phyloP scores from a whole-genome alignment of 768 basidiomycete species.

The Suillus cothurnatus region DNA sequence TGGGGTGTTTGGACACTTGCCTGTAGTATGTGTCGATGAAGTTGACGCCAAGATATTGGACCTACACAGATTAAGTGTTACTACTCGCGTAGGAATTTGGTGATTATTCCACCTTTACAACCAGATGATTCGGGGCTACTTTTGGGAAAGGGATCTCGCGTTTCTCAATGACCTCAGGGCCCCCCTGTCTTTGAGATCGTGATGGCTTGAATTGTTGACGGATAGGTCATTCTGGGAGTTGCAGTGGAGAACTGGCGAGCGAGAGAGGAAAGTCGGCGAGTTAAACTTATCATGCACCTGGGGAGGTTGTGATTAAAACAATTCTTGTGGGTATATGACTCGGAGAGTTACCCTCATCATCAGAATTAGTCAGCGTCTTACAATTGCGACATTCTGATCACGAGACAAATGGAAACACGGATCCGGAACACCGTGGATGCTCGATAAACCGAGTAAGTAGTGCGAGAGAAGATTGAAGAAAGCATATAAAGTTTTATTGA shows the following conservation, averaged over 20 bases:
- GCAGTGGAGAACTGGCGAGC: conserved; percentile 34
- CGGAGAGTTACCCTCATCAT: not conserved
- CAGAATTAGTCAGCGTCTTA: conserved; percentile 10
- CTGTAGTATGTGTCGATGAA: conserved; percentile 87
- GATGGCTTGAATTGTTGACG: conserved; percentile 67
- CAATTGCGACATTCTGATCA: conserved; percentile 2
- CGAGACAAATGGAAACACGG: not conserved
- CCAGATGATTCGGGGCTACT: conserved; percentile 59
- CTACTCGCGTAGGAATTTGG: not conserved
- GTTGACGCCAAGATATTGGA: conserved; percentile 81
- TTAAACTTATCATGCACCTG: conserved; percentile 12
- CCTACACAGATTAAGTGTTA: conserved; percentile 36
- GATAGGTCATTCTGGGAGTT: conserved; percentile 50
- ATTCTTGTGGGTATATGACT: not conserved
- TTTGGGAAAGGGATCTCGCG: conserved; percentile 67
- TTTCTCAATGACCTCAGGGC: conserved; percentile 74
- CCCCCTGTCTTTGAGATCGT: conserved; percentile 75
- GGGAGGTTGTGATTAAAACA: not conserved
- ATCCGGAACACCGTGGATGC: not conserved
- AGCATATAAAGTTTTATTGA: not conserved
- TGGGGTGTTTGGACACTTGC: conserved; percentile 40
- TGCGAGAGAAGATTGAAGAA: not conserved
- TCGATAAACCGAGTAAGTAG: not conserved
- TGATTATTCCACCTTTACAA: conserved; percentile 36
- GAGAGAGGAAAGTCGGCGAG: conserved; percentile 25